Base-by-base conservation (phyloP, 148 eudicot genomes). In the Beta vulgaris region DNA sequence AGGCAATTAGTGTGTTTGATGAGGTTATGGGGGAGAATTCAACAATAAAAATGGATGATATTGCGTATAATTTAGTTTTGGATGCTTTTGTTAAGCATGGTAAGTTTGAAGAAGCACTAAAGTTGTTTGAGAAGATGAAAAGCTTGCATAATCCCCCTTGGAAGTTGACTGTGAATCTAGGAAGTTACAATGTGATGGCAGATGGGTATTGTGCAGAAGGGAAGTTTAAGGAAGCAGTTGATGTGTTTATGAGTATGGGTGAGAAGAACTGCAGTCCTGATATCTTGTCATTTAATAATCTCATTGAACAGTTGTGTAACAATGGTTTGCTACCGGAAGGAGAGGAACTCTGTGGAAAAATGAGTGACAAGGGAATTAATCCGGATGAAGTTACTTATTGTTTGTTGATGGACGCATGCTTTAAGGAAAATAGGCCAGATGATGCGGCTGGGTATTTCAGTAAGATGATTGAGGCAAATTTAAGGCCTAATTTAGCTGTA, bases 161-260 rank as follows among this genome's bases (percentile, higher is more conserved):
- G 74, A 82, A 21, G 70, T 69, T 87, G 74, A 87, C 82, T 15
- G 91, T 91, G 78, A 91, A 94, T 80, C 79, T 94, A 64, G 97
- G 98, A 34, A 94, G 97, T 63, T 94, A 80, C 76, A 94, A 91
- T 82, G 91, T 94, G 49, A 84, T 94, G 83, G 97, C 83, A 6
- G 93, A 94, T 80, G 96, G 95, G 46, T 94, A 91, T 84, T 91
- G 91, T 51, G 82, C 81, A 0, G 80, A 84, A 84, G 84, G 85
- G 63, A 87, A 82, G 80, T 94, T 87, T 60, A 72, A 67, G 68
- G 91, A 86, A 35, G 98, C 97, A 7, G 82, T 94, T 77, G 90
- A 87, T 9, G 89, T 94, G 63, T 94, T 94, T 49, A 87, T 84
- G 78, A 84, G 79, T 54, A 94, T 91, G 98, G 90, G 83, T 48